A percentile compares a stretch with the other conserved stretches of the same genome.
Evolutionary conservation across 2,329 filamentous ascomycete genomes (phyloP).

Genomic region (Fusarium guadeloupense): DNA sequence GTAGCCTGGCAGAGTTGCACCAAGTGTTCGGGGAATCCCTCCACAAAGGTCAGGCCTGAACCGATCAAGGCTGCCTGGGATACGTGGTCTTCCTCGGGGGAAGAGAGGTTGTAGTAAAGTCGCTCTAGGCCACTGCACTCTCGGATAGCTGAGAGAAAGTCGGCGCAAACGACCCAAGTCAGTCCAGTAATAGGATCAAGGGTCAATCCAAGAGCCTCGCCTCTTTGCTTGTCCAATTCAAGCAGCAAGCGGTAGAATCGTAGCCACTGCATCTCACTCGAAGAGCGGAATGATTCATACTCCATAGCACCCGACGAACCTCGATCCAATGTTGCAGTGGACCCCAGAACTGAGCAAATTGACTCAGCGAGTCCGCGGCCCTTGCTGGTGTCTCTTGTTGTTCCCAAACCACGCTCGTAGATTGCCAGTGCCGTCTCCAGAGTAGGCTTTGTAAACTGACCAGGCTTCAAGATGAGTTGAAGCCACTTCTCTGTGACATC

Average conservation of each 20-base stretch:
- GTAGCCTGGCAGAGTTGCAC: conserved; percentile 73
- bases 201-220: conserved; percentile 81
- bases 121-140: conserved; percentile 82
- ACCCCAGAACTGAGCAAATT: conserved; percentile 75
- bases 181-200: conserved; percentile 76
- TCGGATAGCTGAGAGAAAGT: conserved; percentile 80
- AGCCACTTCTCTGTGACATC: conserved; percentile 88
- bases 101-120: conserved; percentile 72
- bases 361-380: conserved; percentile 75
- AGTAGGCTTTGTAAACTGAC: conserved; percentile 80
- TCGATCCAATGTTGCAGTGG: conserved; percentile 72
- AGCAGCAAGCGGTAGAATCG: conserved; percentile 86
- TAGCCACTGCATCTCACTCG: conserved; percentile 86
- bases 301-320: conserved; percentile 72
- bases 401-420: conserved; percentile 72
- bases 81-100: conserved; percentile 62
- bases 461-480: conserved; percentile 81
- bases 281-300: conserved; percentile 76
- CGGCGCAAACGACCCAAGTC: conserved; percentile 86
- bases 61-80: conserved; percentile 71
- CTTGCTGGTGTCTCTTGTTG: conserved; percentile 50
- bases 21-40: conserved; percentile 75
- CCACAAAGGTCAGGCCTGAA: conserved; percentile 75
- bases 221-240: conserved; percentile 86
- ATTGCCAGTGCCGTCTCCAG: conserved; percentile 85